These are phyloP conservation scores for Crithidia expoeki DNA, from an alignment of 208 protist species.

Conservation along the genomic window DNA sequence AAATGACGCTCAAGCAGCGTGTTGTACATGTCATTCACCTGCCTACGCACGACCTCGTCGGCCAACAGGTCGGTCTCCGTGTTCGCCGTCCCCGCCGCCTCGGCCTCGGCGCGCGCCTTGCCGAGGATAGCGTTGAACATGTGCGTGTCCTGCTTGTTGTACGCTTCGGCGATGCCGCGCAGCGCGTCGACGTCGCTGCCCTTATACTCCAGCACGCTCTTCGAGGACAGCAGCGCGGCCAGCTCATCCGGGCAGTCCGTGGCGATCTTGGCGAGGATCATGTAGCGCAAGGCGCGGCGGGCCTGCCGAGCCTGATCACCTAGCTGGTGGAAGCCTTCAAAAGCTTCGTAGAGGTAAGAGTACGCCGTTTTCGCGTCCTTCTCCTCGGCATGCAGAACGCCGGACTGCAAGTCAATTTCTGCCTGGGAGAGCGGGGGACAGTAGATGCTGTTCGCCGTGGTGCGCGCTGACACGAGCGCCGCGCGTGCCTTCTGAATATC, in stretches of 20 bases:
- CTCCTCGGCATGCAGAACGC: conserved; percentile 97
- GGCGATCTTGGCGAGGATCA: conserved; percentile 97
- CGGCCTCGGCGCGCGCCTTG: conserved; percentile 32
- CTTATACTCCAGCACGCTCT: conserved; percentile 94
- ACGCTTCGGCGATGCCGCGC: conserved; percentile 93
- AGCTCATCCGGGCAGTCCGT: conserved; percentile 83
- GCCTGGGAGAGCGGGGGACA: conserved; percentile 98
- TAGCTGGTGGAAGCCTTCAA: conserved; percentile 96
- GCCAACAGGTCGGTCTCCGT: conserved; percentile 55
- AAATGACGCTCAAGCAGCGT: conserved; percentile 96
- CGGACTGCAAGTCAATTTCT: conserved; percentile 97
- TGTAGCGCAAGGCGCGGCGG: conserved; percentile 95
- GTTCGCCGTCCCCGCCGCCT: conserved; percentile 20
- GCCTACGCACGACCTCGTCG: conserved; percentile 92
- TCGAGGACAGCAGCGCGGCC: conserved; percentile 69
- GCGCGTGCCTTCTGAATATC: conserved; percentile 95
- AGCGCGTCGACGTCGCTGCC: conserved; percentile 94
- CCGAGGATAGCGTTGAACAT: conserved; percentile 89
- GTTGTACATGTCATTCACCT: conserved; percentile 96
- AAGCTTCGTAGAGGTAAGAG: conserved; percentile 99
- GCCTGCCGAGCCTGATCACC: conserved; percentile 85
- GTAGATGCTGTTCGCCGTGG: conserved; percentile 98
- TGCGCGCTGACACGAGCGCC: conserved; percentile 96
- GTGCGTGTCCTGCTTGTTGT: conserved; percentile 94
- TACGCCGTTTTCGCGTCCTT: conserved; percentile 98